A percentile compares a stretch with the other conserved stretches of the same genome.
phyloP scores from a whole-genome alignment of 805 yeast species.

The Metschnikowia matae region DNA sequence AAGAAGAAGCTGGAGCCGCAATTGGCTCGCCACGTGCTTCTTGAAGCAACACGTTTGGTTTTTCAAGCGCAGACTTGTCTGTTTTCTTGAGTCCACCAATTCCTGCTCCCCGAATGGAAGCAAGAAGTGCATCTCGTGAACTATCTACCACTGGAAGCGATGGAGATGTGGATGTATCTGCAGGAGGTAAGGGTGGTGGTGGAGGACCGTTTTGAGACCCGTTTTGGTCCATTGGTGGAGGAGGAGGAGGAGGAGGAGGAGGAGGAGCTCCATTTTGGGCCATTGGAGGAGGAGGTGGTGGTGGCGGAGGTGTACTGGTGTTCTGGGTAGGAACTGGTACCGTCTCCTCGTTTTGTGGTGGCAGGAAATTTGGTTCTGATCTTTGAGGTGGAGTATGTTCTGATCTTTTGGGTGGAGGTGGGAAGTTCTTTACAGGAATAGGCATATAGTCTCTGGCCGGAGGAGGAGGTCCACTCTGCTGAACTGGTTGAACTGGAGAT shows the following conservation, averaged over 20 bases:
- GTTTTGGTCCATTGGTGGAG: slow-evolving; percentile 27
- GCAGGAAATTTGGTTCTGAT: too few relatives aligned
- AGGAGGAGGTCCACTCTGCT: neutral
- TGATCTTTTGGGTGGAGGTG: neutral
- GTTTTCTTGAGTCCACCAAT: slow-evolving; percentile 65
- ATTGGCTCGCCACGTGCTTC: slow-evolving; percentile 65
- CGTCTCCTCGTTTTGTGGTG: too few relatives aligned
- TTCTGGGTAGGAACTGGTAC: neutral
- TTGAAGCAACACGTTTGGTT: slow-evolving; percentile 66
- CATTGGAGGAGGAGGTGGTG: slow-evolving; percentile 14
- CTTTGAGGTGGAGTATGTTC: neutral
- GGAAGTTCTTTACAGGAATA: neutral
- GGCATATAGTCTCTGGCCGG: neutral
- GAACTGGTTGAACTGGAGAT: slow-evolving; percentile 8
- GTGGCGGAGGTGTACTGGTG: neutral
- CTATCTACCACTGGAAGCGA: slow-evolving; percentile 32
- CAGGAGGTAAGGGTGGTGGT: slow-evolving; percentile 23
- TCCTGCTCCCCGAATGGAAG: slow-evolving; percentile 83
- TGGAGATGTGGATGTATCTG: slow-evolving; percentile 19
- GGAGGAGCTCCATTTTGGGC: slow-evolving; percentile 31
- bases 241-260: slow-evolving; percentile 25
- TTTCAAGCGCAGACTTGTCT: slow-evolving; percentile 79
- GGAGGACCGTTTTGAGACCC: slow-evolving; percentile 19
- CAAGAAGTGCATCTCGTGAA: slow-evolving; percentile 76
- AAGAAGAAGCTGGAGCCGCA: slow-evolving; percentile 32